These are phyloP conservation scores for Plasmopara viticola DNA, from an alignment of 352 stramenopile genomes.

Conservation along the genomic window DNA sequence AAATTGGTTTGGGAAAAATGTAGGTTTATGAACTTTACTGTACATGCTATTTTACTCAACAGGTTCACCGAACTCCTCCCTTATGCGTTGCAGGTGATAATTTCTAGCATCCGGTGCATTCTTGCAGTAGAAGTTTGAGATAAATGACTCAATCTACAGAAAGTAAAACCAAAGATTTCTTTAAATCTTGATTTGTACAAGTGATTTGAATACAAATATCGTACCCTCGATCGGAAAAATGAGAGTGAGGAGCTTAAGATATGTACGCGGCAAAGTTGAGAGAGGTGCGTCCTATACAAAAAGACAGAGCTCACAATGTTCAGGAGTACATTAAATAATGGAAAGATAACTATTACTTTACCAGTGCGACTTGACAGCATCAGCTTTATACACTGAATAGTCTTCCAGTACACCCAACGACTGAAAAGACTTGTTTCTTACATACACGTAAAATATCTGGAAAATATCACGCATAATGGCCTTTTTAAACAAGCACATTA, in stretches of 20 bases:
- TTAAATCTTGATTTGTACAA: neutral
- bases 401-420: constrained; percentile 67
- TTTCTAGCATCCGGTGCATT: constrained; percentile 46
- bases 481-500: neutral
- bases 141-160: constrained; percentile 62
- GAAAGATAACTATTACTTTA: constrained; percentile 8
- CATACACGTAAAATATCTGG: constrained; percentile 75
- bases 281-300: constrained; percentile 50
- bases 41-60: constrained; percentile 8
- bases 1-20: constrained; percentile 5
- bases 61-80: constrained; percentile 46
- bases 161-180: neutral
- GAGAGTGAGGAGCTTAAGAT: constrained; percentile 69
- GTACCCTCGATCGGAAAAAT: constrained; percentile 68
- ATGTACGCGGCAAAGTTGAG: constrained; percentile 57
- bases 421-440: constrained; percentile 67
- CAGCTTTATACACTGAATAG: constrained; percentile 48
- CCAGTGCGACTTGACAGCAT: constrained; percentile 36
- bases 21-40: constrained; percentile 11
- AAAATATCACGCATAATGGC: neutral
- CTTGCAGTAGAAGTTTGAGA: constrained; percentile 61
- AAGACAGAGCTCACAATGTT: neutral
- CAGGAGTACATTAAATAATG: too few relatives aligned
- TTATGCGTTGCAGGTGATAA: constrained; percentile 55
- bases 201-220: neutral